Evolutionary conservation across 768 basidiomycete species (phyloP).

Genomic region (Suillus plorans): DNA sequence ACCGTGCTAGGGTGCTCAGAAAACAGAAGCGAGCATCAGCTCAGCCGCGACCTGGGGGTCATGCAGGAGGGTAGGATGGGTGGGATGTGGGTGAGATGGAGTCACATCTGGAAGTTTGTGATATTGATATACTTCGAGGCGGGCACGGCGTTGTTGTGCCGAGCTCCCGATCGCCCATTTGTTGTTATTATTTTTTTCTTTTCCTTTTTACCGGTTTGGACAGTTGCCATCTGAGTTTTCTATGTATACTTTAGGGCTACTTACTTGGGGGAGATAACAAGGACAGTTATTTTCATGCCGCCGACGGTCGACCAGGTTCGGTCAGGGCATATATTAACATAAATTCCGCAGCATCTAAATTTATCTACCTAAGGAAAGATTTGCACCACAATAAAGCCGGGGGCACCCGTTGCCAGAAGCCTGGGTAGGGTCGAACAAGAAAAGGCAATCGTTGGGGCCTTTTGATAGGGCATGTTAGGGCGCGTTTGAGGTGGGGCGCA

Average conservation of each 20-base stretch:
- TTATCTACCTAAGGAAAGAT: background rate
- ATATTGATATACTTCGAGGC: conserved; percentile 8
- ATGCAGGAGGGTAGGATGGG: conserved; percentile 1
- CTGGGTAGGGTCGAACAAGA: background rate
- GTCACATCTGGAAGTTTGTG: background rate
- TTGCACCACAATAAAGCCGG: background rate
- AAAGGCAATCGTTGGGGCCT: background rate
- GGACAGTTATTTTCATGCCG: background rate
- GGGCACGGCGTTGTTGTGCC: background rate
- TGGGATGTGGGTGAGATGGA: background rate
- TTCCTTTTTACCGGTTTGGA: background rate
- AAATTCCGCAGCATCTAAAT: conserved; percentile 1
- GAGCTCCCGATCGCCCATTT: background rate
- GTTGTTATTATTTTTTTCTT: too few species aligned
- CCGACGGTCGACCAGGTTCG: background rate
- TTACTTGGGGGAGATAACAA: background rate
- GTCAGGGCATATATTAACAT: background rate
- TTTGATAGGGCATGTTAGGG: background rate
- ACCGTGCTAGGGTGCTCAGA: conserved; percentile 41
- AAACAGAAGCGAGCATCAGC: conserved; percentile 52
- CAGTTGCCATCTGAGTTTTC: background rate
- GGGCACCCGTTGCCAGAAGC: background rate
- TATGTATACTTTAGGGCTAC: background rate
- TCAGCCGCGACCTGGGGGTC: conserved; percentile 28
- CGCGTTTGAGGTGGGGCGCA: background rate